Evolutionary conservation across 2,329 filamentous ascomycete genomes (phyloP).

Genomic region (Huntiella abstrusa): DNA sequence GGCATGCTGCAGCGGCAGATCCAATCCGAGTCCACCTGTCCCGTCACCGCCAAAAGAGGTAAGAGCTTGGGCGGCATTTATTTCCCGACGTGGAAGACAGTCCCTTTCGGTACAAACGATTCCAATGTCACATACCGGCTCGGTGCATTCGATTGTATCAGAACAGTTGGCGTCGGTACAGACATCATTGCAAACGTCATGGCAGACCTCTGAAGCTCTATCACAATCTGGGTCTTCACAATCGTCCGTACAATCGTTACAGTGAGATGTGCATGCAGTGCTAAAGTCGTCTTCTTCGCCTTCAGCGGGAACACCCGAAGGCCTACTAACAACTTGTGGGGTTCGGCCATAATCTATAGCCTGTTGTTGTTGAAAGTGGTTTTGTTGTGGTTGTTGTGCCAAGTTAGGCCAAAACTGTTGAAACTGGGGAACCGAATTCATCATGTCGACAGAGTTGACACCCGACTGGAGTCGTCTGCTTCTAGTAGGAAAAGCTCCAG

Average conservation of each 20-base stretch:
- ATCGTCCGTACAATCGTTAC: slow-evolving; percentile 19
- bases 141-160: slow-evolving; percentile 10
- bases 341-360: neutral
- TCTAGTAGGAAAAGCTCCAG: slow-evolving; percentile 1
- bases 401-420: neutral
- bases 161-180: slow-evolving; percentile 21
- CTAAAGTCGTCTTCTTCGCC: slow-evolving; percentile 17
- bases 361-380: neutral
- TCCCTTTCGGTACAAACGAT: slow-evolving; percentile 8
- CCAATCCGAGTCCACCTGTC: neutral
- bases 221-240: slow-evolving; percentile 21
- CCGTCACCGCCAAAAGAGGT: slow-evolving; percentile 15
- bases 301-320: neutral
- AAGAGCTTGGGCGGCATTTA: slow-evolving; percentile 17
- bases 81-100: slow-evolving; percentile 9
- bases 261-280: slow-evolving; percentile 20
- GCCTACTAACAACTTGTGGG: too few relatives aligned
- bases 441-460: neutral
- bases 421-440: neutral
- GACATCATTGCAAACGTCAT: slow-evolving; percentile 23
- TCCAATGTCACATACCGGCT: slow-evolving; percentile 12
- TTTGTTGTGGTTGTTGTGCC: neutral
- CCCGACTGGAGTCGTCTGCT: slow-evolving; percentile 1
- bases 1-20: slow-evolving; percentile 1
- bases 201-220: slow-evolving; percentile 20